These are phyloP conservation scores for Roridomyces roridus DNA, from an alignment of 768 basidiomycete genomes.

Conservation along the genomic window DNA sequence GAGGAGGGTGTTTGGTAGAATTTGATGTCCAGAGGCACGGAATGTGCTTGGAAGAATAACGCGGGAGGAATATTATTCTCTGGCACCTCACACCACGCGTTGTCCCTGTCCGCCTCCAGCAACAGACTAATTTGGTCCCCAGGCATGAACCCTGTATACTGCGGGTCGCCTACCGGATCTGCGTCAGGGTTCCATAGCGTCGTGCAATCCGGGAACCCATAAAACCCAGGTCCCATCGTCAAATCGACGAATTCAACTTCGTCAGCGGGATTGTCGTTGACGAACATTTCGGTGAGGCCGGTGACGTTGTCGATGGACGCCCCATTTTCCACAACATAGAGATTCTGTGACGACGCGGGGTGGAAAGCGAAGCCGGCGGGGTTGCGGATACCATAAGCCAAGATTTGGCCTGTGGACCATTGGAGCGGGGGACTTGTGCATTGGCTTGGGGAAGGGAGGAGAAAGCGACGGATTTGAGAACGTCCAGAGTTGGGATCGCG, in stretches of 20 bases:
- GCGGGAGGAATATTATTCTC: slow-evolving; percentile 45
- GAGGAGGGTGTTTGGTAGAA: slow-evolving; percentile 33
- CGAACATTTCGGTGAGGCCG: slow-evolving; percentile 44
- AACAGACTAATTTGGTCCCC: slow-evolving; percentile 48
- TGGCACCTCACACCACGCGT: slow-evolving; percentile 40
- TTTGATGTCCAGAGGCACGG: slow-evolving; percentile 54
- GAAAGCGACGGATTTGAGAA: slow-evolving; percentile 46
- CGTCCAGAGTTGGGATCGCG: slow-evolving; percentile 49
- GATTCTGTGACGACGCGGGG: slow-evolving; percentile 21
- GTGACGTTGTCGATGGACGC: slow-evolving; percentile 49
- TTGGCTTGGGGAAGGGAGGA: slow-evolving; percentile 16
- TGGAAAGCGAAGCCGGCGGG: slow-evolving; percentile 48
- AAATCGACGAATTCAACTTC: slow-evolving; percentile 40
- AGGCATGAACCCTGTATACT: slow-evolving; percentile 34
- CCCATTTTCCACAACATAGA: slow-evolving; percentile 50
- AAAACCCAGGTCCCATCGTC: slow-evolving; percentile 29
- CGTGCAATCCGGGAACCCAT: slow-evolving; percentile 51
- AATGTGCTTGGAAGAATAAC: slow-evolving; percentile 51
- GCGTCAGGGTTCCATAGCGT: slow-evolving; percentile 50
- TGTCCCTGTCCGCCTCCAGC: slow-evolving; percentile 36
- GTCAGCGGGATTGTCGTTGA: slow-evolving; percentile 53
- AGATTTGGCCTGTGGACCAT: slow-evolving; percentile 39
- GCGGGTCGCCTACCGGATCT: slow-evolving; percentile 46
- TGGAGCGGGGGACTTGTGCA: slow-evolving; percentile 26
- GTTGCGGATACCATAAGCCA: slow-evolving; percentile 52